Evolutionary conservation across 306 rosid species (phyloP).

Genomic region (Castanospermum australe): DNA sequence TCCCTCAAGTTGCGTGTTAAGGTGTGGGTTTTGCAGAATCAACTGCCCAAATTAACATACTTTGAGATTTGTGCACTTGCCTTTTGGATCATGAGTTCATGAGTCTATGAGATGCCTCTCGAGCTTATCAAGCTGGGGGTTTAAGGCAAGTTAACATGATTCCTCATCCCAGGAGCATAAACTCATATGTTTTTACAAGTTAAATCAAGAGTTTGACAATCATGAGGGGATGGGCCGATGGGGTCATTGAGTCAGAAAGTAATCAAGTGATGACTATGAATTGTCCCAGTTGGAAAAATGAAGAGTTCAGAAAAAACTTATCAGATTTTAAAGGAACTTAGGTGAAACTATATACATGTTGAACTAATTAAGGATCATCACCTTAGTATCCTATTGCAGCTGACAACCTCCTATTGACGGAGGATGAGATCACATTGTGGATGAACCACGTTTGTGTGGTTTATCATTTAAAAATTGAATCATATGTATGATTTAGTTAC

Average conservation of each 20-base stretch:
- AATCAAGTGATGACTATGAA: background rate
- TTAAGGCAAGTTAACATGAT: too few species aligned
- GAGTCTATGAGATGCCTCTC: too few species aligned
- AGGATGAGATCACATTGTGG: background rate
- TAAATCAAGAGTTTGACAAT: too few species aligned
- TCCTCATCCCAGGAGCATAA: too few species aligned
- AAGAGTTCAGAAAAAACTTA: background rate
- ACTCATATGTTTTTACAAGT: too few species aligned
- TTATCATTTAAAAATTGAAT: background rate
- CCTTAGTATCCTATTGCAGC: background rate
- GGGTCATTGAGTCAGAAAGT: background rate
- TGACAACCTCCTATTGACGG: background rate
- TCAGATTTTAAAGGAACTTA: background rate
- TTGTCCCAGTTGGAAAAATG: slow-evolving; percentile 1
- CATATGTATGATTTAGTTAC: slow-evolving; percentile 1
- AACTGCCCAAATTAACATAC: too few species aligned
- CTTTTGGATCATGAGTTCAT: too few species aligned
- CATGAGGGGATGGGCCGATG: too few species aligned
- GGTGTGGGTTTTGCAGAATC: too few species aligned
- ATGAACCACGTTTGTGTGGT: slow-evolving; percentile 2
- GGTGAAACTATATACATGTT: background rate
- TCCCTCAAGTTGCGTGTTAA: too few species aligned
- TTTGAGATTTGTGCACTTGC: too few species aligned
- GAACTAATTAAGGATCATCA: slow-evolving; percentile 10
- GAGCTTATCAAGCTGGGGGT: too few species aligned